Evolutionary conservation across 768 basidiomycete genomes (phyloP).

Genomic region (Lactifluus rugatus): DNA sequence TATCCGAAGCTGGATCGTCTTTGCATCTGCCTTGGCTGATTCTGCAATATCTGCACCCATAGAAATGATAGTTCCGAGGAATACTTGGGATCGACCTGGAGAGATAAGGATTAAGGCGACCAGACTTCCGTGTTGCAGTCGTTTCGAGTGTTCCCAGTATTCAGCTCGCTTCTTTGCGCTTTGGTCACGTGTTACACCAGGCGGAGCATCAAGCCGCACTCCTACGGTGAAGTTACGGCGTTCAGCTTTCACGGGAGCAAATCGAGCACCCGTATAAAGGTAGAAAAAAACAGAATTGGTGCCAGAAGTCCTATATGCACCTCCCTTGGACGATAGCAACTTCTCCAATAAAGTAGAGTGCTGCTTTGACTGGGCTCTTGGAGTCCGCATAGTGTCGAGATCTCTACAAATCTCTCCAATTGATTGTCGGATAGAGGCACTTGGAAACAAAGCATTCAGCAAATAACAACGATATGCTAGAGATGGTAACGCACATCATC

Average conservation of each 20-base stretch:
- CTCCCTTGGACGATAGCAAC: conserved; percentile 44
- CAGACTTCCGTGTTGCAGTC: conserved; percentile 52
- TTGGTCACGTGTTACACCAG: conserved; percentile 40
- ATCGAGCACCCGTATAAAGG: conserved; percentile 46
- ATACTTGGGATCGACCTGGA: conserved; percentile 26
- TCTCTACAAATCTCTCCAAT: conserved; percentile 16
- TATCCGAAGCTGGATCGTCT: conserved; percentile 38
- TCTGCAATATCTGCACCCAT: conserved; percentile 36
- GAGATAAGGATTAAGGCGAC: conserved; percentile 43
- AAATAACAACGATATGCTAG: not conserved
- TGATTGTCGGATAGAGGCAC: conserved; percentile 20
- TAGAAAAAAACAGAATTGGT: conserved; percentile 51
- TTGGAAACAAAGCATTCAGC: not conserved
- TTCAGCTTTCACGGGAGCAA: conserved; percentile 39
- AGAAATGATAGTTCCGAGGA: conserved; percentile 46
- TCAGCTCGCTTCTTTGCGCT: conserved; percentile 31
- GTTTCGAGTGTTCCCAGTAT: conserved; percentile 58
- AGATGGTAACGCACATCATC: conserved; percentile 37
- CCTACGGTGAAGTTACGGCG: conserved; percentile 42
- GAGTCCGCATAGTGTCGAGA: conserved; percentile 13
- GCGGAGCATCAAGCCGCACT: conserved; percentile 43
- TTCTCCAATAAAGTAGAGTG: conserved; percentile 34
- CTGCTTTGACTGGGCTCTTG: not conserved
- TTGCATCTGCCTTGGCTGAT: conserved; percentile 28
- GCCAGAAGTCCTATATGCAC: conserved; percentile 41